phyloP scores from a whole-genome alignment of 495 filamentous ascomycete genomes.

The Penicillium simplicissimum region DNA sequence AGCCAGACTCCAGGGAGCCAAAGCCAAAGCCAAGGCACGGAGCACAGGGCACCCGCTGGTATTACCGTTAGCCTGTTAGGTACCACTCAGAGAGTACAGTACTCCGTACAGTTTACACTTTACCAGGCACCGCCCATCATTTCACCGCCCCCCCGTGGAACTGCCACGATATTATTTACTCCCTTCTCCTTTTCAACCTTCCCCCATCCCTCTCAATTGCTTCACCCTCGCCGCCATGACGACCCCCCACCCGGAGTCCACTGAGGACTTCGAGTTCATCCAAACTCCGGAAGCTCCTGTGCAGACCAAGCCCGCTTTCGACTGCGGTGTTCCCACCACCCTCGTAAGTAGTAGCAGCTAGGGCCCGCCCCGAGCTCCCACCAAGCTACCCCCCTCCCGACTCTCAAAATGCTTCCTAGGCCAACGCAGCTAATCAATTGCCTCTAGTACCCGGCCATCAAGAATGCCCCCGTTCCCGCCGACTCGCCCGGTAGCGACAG shows the following conservation, averaged over 20 bases:
- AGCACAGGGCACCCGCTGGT: background rate
- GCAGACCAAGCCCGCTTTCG: conserved; percentile 38
- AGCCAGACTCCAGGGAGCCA: too few species aligned
- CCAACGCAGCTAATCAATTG: conserved; percentile 7
- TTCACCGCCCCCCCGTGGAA: conserved; percentile 33
- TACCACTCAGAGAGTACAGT: too few species aligned
- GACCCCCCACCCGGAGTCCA: conserved; percentile 51
- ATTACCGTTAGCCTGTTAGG: background rate
- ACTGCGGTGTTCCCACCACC: conserved; percentile 34
- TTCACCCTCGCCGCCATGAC: conserved; percentile 40
- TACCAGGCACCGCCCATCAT: background rate
- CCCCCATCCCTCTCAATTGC: conserved; percentile 27
- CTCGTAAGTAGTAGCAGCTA: conserved; percentile 24
- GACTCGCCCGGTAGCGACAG: conserved; percentile 58
- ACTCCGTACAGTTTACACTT: background rate
- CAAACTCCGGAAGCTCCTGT: conserved; percentile 58
- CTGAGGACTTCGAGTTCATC: conserved; percentile 68
- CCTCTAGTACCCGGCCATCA: conserved; percentile 60
- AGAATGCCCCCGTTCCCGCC: conserved; percentile 65
- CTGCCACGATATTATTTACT: conserved; percentile 32
- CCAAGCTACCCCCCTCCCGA: background rate
- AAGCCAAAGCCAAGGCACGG: background rate
- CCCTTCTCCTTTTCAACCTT: conserved; percentile 25
- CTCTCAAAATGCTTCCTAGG: background rate
- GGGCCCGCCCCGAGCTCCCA: background rate